These are phyloP conservation scores for Colletotrichum higginsianum DNA, from an alignment of 2,329 filamentous ascomycete species.

Conservation along the genomic window DNA sequence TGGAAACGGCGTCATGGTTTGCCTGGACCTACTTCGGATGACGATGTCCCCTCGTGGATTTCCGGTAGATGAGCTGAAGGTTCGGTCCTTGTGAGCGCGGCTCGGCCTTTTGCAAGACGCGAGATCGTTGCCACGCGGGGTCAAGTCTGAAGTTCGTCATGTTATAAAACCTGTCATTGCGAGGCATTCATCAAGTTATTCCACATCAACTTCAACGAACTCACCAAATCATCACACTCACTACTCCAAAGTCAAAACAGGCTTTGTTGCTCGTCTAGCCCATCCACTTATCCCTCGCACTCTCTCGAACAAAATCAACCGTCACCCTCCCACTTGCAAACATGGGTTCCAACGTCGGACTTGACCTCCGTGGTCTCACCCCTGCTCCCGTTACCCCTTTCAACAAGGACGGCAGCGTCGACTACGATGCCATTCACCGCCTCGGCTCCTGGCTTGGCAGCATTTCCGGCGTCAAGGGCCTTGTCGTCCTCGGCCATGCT, in stretches of 20 bases:
- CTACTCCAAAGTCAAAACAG: neutral
- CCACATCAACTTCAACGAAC: neutral
- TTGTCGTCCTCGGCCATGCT: constrained; percentile 68
- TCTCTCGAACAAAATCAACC: neutral
- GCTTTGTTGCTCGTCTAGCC: too few species aligned
- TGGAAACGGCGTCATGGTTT: neutral
- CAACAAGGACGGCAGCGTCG: constrained; percentile 62
- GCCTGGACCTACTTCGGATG: neutral
- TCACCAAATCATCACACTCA: neutral
- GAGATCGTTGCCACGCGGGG: constrained; percentile 1
- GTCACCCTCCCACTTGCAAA: neutral
- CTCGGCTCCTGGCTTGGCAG: constrained; percentile 68
- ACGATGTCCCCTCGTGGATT: neutral
- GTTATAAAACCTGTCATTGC: constrained; percentile 27
- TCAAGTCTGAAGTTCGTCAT: neutral
- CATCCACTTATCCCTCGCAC: too few species aligned
- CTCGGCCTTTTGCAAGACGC: constrained; percentile 26
- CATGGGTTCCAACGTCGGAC: constrained; percentile 47
- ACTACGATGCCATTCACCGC: constrained; percentile 67
- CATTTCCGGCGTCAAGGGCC: constrained; percentile 65
- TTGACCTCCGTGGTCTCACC: constrained; percentile 65
- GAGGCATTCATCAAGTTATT: neutral
- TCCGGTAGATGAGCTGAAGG: neutral
- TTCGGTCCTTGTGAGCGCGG: constrained; percentile 13
- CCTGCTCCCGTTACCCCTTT: constrained; percentile 68